phyloP scores from a whole-genome alignment of 192 early-diverging fungal species.

The Pilaira anomala region DNA sequence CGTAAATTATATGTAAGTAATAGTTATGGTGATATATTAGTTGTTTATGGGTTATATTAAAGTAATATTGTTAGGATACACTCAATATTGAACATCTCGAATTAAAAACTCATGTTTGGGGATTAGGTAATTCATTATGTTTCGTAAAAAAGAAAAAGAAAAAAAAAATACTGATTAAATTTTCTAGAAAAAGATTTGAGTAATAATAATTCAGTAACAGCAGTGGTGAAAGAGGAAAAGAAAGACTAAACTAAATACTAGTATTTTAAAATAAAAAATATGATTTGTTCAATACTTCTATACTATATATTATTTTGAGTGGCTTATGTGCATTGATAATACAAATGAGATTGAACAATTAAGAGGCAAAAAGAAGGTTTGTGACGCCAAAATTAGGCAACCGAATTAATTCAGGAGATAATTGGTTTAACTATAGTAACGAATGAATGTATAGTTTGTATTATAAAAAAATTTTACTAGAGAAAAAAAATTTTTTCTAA shows the following conservation, averaged over 20 bases:
- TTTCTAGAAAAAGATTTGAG: slow-evolving; percentile 8
- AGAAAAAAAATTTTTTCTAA: no score
- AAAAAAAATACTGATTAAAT: not conserved
- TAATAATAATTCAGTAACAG: not conserved
- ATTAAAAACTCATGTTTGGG: slow-evolving; percentile 82
- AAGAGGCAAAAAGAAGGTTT: no score
- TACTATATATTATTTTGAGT: not conserved
- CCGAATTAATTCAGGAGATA: no score
- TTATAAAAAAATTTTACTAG: no score
- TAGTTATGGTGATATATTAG: not conserved
- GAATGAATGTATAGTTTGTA: no score
- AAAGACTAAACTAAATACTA: not conserved
- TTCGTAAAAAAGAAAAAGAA: not conserved
- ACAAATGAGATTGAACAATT: no score
- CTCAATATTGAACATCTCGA: slow-evolving; percentile 80
- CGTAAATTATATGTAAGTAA: slow-evolving; percentile 50
- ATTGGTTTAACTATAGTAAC: no score
- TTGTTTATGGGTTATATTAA: slow-evolving; percentile 7
- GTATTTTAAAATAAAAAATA: not conserved
- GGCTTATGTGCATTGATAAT: no score
- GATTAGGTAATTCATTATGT: slow-evolving; percentile 41
- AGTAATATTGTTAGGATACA: slow-evolving; percentile 50
- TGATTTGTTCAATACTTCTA: not conserved
- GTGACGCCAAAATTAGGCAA: no score
- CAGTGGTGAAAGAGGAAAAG: not conserved